Conservation (phyloP, 352 stramenopile genomes). For the Pythium angustatum region DNA sequence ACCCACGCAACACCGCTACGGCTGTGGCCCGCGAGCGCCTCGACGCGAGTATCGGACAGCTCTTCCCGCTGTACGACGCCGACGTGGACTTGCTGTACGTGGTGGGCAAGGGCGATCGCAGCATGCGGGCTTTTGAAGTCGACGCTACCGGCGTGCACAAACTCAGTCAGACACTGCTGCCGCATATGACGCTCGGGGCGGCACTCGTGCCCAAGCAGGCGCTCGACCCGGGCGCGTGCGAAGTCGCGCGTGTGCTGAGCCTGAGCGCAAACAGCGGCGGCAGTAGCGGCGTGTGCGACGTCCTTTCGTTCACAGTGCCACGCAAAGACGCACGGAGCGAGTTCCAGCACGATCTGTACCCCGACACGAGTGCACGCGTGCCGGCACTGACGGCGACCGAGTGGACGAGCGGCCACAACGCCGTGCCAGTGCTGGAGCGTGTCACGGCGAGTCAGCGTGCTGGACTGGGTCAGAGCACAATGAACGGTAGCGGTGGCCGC, state of each 20-base stretch:
- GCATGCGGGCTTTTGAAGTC: slow-evolving; percentile 59
- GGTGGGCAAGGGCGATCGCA: slow-evolving; percentile 70
- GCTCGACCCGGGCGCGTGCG: slow-evolving; percentile 53
- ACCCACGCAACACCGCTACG: slow-evolving; percentile 49
- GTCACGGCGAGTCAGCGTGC: slow-evolving; percentile 42
- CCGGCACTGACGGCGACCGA: slow-evolving; percentile 43
- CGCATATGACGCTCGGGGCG: slow-evolving; percentile 57
- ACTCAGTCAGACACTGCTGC: slow-evolving; percentile 53
- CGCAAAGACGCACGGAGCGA: slow-evolving; percentile 54
- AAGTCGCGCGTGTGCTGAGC: slow-evolving; percentile 67
- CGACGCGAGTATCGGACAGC: slow-evolving; percentile 57
- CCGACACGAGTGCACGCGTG: slow-evolving; percentile 43
- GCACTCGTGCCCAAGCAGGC: slow-evolving; percentile 53
- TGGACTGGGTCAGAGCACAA: not conserved
- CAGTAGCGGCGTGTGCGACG: slow-evolving; percentile 50
- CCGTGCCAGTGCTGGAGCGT: slow-evolving; percentile 40
- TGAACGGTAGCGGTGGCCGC: not conserved
- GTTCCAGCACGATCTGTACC: slow-evolving; percentile 83
- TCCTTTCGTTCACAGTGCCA: slow-evolving; percentile 67
- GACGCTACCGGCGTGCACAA: slow-evolving; percentile 46
- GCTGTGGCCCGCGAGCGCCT: slow-evolving; percentile 64
- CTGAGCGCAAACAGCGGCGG: slow-evolving; percentile 39
- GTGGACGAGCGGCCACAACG: slow-evolving; percentile 48
- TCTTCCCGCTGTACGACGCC: slow-evolving; percentile 70
- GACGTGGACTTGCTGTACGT: slow-evolving; percentile 75